phyloP scores from a whole-genome alignment of 2,329 filamentous ascomycete species.

The Cladosporium sp. region DNA sequence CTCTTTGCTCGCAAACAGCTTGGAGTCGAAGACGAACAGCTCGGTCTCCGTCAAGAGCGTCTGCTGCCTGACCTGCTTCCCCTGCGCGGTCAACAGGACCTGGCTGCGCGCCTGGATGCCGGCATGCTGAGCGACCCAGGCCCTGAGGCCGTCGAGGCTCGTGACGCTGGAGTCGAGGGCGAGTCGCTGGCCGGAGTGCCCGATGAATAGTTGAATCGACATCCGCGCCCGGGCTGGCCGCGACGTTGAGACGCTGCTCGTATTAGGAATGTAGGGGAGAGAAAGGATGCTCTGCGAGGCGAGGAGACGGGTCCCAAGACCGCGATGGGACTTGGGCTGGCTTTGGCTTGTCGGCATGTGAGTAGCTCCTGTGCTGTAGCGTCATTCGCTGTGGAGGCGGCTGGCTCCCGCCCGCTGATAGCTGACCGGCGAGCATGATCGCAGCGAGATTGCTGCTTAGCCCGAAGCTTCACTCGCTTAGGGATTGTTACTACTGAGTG shows the following conservation, averaged over 20 bases:
- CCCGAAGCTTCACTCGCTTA: too few relatives aligned
- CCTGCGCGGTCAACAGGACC: slow-evolving; percentile 78
- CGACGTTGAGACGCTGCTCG: neutral
- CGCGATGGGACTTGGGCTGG: neutral
- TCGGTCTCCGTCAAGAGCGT: slow-evolving; percentile 79
- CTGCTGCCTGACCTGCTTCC: slow-evolving; percentile 76
- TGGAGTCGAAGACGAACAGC: slow-evolving; percentile 84
- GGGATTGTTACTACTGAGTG: too few relatives aligned
- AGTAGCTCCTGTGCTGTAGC: neutral
- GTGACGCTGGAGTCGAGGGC: slow-evolving; percentile 70
- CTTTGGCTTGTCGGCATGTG: neutral
- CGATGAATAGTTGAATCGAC: slow-evolving; percentile 85
- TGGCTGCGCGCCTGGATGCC: slow-evolving; percentile 71
- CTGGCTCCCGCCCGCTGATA: too few relatives aligned
- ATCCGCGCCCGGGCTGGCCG: slow-evolving; percentile 47
- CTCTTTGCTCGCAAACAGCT: slow-evolving; percentile 27
- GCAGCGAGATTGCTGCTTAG: too few relatives aligned
- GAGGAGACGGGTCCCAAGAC: neutral
- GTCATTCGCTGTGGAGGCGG: neutral
- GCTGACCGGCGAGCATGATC: too few relatives aligned
- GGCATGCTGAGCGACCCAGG: slow-evolving; percentile 70
- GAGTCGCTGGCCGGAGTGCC: slow-evolving; percentile 85
- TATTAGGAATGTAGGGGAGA: slow-evolving; percentile 1
- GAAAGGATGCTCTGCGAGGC: neutral
- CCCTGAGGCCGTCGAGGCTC: slow-evolving; percentile 74